A percentile compares a stretch with the other conserved stretches of the same genome.
Evolutionary conservation across 1,139 yeast species (phyloP).

Genomic region (Taiozyma sp.): DNA sequence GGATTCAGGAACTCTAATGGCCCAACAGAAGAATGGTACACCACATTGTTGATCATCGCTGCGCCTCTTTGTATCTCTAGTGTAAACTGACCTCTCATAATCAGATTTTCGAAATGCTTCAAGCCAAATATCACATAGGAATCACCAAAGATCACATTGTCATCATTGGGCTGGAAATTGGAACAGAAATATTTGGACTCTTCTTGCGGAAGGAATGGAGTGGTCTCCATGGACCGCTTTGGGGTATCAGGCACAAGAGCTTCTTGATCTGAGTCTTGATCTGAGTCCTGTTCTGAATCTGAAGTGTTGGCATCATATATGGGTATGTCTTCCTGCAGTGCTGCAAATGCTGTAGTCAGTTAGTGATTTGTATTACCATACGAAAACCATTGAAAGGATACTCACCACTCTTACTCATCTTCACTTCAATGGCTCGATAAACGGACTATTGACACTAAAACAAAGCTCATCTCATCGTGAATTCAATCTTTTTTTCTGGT

Average conservation of each 20-base stretch:
- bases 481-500: too few relatives aligned
- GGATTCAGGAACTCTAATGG: slow-evolving; percentile 44
- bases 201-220: not conserved
- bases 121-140: slow-evolving; percentile 39
- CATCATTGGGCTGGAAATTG: slow-evolving; percentile 33
- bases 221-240: not conserved
- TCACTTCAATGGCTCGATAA: not conserved
- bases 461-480: not conserved
- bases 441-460: not conserved
- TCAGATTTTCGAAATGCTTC: slow-evolving; percentile 41
- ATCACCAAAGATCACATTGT: slow-evolving; percentile 33
- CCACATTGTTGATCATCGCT: slow-evolving; percentile 46
- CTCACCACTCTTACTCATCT: not conserved
- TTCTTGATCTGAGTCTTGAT: not conserved
- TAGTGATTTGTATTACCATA: not conserved
- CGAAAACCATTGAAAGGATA: not conserved
- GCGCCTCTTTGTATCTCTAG: slow-evolving; percentile 58
- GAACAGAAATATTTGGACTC: slow-evolving; percentile 21
- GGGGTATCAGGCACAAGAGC: not conserved
- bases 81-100: slow-evolving; percentile 55
- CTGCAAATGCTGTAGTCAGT: slow-evolving; percentile 7
- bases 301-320: slow-evolving; percentile 13
- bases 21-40: slow-evolving; percentile 38
- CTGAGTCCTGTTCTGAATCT: slow-evolving; percentile 10
- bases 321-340: slow-evolving; percentile 6